These are phyloP conservation scores for Coleophoma cylindrospora DNA, from an alignment of 2,329 filamentous ascomycete species.

Conservation along the genomic window DNA sequence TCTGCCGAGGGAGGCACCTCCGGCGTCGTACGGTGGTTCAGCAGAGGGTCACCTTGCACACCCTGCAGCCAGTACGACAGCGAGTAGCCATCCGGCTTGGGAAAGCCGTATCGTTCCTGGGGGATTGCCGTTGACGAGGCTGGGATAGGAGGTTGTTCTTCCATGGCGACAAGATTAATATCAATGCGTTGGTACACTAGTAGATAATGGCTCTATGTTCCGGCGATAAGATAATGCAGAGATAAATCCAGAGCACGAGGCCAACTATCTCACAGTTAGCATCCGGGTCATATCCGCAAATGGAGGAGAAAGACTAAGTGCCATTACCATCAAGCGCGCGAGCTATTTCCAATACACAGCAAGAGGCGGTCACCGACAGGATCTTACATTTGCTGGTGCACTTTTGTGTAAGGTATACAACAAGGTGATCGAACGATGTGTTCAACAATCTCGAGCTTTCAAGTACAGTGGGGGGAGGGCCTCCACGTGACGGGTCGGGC, in stretches of 20 bases:
- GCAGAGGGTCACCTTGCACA: conserved; percentile 1
- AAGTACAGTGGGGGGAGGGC: neutral
- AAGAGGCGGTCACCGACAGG: neutral
- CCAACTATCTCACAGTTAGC: neutral
- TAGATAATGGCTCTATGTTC: neutral
- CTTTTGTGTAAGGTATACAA: neutral
- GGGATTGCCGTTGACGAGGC: neutral
- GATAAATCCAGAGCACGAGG: neutral
- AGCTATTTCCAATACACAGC: neutral
- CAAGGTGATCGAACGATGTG: neutral
- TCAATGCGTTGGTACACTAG: neutral
- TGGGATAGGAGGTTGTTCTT: neutral
- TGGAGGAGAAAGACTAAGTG: neutral
- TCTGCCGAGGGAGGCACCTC: conserved; percentile 23
- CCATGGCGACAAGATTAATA: neutral
- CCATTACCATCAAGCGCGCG: neutral
- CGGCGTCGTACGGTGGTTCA: conserved; percentile 16
- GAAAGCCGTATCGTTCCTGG: conserved; percentile 1
- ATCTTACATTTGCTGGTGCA: neutral
- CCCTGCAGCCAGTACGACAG: conserved; percentile 2
- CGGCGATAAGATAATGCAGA: neutral
- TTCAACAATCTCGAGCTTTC: neutral
- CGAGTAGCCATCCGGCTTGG: conserved; percentile 1
- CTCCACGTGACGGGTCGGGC: neutral
- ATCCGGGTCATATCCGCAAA: neutral